Evolutionary conservation across 768 basidiomycete species (phyloP), one percentile per base, ranked within the genome.

Genomic region (Tulasnella sp.): DNA sequence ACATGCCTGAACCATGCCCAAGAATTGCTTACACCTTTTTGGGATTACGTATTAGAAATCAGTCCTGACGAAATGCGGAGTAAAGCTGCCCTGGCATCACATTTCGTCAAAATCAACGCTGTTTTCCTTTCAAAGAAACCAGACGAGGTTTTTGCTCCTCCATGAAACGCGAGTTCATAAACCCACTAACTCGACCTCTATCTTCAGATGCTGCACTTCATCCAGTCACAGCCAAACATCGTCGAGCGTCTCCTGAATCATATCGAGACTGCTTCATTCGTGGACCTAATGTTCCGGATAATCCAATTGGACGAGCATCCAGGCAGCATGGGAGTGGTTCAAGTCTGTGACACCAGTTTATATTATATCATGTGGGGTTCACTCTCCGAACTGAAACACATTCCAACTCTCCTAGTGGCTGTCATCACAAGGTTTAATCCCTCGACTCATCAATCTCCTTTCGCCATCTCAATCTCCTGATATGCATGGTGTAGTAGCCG

Each of bases 31-130:
- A 69, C 72, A 33, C 84, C 88, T 9, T 93, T 95, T 70, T 95
- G 91, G 91, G 88, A 95, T 65, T 79, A 77, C 15, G 80, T 89
- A 15, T 70, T 89, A 25, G 83, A 87, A 61, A 72, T 78, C 59
- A 72, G 82, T 3, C 73, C 84, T 13, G 86, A 89, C 39, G 87
- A 89, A 54, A 86, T 93, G 76, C 85, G 83, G 66, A 82, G 77
- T 12, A 76, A 83, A 58, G 85, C 83, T 70, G 75, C 81, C 52
- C 83, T 93, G 72, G 84, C 89, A 27, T 80, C 88, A 1, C 85
- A 88, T 65, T 99, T 95, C 70, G 79, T 83, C n/a, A 88, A 93
- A 66, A 85, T 96, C 58, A 95, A 89, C 62, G 79, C 83, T 33
- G 76, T 82, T 1, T 86, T 98, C 59, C 66, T 99, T 60, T 79